phyloP scores from a whole-genome alignment of 148 eudicot genomes.

The Chenopodium album region DNA sequence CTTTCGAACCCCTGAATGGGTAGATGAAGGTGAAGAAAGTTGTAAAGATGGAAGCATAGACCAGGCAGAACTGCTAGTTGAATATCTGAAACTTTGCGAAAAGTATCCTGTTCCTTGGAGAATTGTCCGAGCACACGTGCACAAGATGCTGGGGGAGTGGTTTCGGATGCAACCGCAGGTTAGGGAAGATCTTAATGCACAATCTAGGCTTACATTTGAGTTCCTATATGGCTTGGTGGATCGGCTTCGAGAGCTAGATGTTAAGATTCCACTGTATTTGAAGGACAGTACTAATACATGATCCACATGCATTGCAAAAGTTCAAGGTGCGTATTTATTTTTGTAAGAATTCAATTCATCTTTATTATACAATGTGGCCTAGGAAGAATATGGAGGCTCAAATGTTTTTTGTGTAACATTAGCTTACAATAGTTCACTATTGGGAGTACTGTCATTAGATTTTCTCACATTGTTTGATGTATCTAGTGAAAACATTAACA shows the following conservation, averaged over 20 bases:
- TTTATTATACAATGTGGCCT: not conserved
- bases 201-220: constrained; percentile 66
- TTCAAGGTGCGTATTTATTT: constrained; percentile 12
- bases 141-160: constrained; percentile 94
- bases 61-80: constrained; percentile 65
- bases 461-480: constrained; percentile 11
- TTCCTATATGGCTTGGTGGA: constrained; percentile 65
- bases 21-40: constrained; percentile 31
- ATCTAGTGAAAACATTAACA: not conserved
- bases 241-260: constrained; percentile 59
- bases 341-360: not conserved
- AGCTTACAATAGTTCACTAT: not conserved
- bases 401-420: not conserved
- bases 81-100: constrained; percentile 82
- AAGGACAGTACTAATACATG: constrained; percentile 26
- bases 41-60: constrained; percentile 50
- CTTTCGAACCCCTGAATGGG: constrained; percentile 84
- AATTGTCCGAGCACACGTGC: constrained; percentile 86
- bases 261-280: constrained; percentile 57
- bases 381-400: not conserved
- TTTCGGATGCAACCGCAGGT: constrained; percentile 71
- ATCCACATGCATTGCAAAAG: not conserved
- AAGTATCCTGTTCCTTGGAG: constrained; percentile 93
- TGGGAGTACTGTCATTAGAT: not conserved
- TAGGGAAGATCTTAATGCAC: constrained; percentile 75